Evolutionary conservation across 257 asterid species (phyloP), one percentile per base, ranked within the genome.

Genomic region (Catharanthus roseus): DNA sequence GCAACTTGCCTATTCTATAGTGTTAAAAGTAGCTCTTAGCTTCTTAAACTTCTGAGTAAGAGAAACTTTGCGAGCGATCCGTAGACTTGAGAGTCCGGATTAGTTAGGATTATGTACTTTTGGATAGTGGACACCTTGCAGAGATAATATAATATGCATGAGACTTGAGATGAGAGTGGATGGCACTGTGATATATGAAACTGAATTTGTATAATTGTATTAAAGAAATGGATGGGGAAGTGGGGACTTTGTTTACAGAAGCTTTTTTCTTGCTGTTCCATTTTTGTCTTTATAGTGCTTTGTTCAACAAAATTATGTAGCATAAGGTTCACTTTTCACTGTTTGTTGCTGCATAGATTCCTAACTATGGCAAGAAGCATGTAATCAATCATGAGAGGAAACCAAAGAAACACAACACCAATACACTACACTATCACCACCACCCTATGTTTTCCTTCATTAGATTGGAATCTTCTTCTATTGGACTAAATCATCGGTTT

Each of bases 271-370:
- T 3, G 8, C n/a, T n/a, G n/a, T 65, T 58, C 64, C 68, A 33
- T 56, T 45, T 12, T 4, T 45, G 65, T 67, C 54, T 78, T 38
- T 8, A 49, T 80, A 74, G 77, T 77, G 83, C 68, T 78, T 72
- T 72, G 72, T 80, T 75, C 78, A 81, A 76, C 73, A 53, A 76
- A 73, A 67, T 68, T 10, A 74, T 63, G 44, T 70, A 62, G 72
- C 69, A 73, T 80, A 84, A 83, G 65, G 16, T 65, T 34, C 75
- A 80, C 89, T 78, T 85, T 38, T 69, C 72, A 70, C 85, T 86
- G 79, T 82, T 87, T n/a, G 67, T 38, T 65, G 70, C 57, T 72
- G 71, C 62, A n/a, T 33, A 83, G 80, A 84, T 77, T 87, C 84
- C 80, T 61, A 11, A 50, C 16, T 55, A 60, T 39, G 72, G 55